Evolutionary conservation across 176 grass and related monocot genomes (phyloP).

Genomic region (Poa pratensis): DNA sequence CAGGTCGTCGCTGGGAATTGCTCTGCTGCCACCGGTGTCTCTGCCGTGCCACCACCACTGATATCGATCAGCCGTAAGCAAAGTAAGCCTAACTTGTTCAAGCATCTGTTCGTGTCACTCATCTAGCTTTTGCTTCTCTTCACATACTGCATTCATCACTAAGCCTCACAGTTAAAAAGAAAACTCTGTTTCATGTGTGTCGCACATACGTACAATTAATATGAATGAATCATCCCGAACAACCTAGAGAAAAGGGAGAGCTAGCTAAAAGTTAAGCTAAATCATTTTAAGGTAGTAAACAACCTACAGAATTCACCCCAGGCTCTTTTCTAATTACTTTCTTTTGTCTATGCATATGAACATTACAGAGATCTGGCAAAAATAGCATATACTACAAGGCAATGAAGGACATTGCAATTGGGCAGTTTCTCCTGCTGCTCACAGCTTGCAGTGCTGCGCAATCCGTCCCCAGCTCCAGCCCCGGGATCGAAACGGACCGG

Average conservation of each 20-base stretch:
- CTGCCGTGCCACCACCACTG: neutral
- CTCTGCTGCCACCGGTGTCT: neutral
- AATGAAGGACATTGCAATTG: neutral
- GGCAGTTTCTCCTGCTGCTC: slow-evolving; percentile 15
- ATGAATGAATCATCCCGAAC: neutral
- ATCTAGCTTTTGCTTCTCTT: slow-evolving; percentile 17
- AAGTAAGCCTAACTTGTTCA: slow-evolving; percentile 16
- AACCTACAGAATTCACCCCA: neutral
- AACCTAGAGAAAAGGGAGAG: neutral
- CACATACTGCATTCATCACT: neutral
- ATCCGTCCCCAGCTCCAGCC: neutral
- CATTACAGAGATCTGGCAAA: neutral
- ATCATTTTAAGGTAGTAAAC: neutral
- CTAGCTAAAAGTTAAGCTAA: neutral
- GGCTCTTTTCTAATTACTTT: neutral
- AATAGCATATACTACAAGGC: neutral
- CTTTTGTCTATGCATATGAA: neutral
- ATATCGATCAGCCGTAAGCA: neutral
- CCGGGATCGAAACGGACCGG: neutral
- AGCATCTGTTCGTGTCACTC: neutral
- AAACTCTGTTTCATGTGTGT: neutral
- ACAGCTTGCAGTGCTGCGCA: neutral
- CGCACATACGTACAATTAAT: neutral
- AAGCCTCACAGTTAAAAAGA: neutral
- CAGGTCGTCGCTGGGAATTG: neutral